Evolutionary conservation across 2,329 filamentous ascomycete species (phyloP), one percentile per base, ranked within the genome.

Genomic region (Apiospora kogelbergensis): DNA sequence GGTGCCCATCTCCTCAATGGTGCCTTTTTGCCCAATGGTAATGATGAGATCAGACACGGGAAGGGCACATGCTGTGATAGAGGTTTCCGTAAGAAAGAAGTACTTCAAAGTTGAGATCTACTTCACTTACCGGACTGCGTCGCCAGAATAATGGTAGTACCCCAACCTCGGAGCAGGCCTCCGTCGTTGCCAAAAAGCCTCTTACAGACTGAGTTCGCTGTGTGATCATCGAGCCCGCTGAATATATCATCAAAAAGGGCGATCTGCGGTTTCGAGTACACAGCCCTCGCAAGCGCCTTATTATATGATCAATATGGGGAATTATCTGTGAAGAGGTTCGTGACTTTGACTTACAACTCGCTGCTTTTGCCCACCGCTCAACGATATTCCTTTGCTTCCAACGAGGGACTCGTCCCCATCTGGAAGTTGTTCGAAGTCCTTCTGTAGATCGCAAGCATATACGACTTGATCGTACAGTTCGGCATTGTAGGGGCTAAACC

Each of bases 281-380:
- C 63, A 24, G 30, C 68, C 68, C 64, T 71, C 44, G n/a, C 70
- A 71, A 44, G 57, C 24, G 67, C 24, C 67, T 63, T 6, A 26
- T 7, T 3, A 2, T 10, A 17, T 63, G 30, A 10, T 33, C 33
- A 33, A 30, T 11, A 33, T 45, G 3, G 57, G 60, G 22, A 7
- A 24, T n/a, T 20, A 20, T 6, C 2, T n/a, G 42, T 22, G 24
- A 33, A 17, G 40, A 22, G 22, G 22, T 48, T n/a, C 24, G 30
- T 7, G 26, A 20, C 17, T 20, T 17, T 17, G 17, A 68, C 63
- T 66, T 60, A 69, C 68, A 15, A 81, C 70, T 20, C 79, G 72
- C 37, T 79, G 77, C 7, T 75, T 78, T 69, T 82, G 80, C 0
- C 81, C 81, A 26, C 81, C 81, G 5, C 80, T 82, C 10, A 83